Percentiles rank a stretch among this genome's conserved stretches.
Evolutionary conservation across 1,284 basidiomycete species (phyloP).

Genomic region (Ustilago xerochloae): DNA sequence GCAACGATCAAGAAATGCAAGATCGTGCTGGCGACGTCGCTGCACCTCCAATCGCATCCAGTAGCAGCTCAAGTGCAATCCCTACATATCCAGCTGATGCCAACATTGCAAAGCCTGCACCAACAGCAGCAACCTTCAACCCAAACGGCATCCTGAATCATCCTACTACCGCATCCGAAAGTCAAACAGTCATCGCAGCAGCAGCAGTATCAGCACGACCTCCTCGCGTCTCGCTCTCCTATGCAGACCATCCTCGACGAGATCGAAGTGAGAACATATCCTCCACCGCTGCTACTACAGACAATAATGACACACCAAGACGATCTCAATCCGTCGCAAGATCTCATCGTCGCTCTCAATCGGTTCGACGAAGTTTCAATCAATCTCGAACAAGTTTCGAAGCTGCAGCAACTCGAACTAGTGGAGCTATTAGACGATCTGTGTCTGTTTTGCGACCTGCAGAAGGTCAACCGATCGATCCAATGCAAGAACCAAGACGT

Average conservation of each 20-base stretch:
- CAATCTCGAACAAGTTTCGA: conserved; percentile 16
- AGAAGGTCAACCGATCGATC: conserved; percentile 31
- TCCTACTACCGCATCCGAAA: not conserved
- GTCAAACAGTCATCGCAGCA: not conserved
- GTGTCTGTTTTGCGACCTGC: conserved; percentile 9
- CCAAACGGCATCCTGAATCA: conserved; percentile 11
- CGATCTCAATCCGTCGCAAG: conserved; percentile 4
- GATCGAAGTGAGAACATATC: conserved; percentile 19
- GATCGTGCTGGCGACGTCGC: not conserved
- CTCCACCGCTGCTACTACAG: not conserved
- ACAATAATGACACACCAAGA: not conserved
- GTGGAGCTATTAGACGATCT: conserved; percentile 22
- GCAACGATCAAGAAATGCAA: not conserved
- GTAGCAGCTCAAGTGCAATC: conserved; percentile 6
- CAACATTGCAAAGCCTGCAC: conserved; percentile 10
- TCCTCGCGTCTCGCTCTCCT: conserved; percentile 23
- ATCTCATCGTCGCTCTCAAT: conserved; percentile 29
- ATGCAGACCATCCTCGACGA: conserved; percentile 12
- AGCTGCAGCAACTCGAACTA: conserved; percentile 3
- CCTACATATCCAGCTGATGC: conserved; percentile 11
- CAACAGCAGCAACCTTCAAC: too few relatives aligned
- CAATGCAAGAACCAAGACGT: conserved; percentile 43
- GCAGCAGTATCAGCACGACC: not conserved
- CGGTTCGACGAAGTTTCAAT: conserved; percentile 5
- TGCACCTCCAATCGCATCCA: conserved; percentile 1